Evolutionary conservation across 2,329 filamentous ascomycete genomes (phyloP), one percentile per base, ranked within the genome.

Genomic region (Xylariomycetidae sp.): DNA sequence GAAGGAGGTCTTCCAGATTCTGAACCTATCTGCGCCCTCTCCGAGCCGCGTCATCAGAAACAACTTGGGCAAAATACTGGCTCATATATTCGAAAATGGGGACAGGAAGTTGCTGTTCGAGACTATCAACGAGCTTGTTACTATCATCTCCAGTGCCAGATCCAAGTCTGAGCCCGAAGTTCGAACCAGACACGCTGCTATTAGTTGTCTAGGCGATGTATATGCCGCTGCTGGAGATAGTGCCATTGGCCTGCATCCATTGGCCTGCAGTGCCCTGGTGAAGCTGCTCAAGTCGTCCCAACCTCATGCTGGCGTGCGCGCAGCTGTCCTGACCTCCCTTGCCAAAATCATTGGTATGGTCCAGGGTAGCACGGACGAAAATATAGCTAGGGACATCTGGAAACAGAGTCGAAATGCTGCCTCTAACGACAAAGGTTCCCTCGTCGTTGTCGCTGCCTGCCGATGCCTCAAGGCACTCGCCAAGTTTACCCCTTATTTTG

Each of bases 221-320:
- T 97, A 89, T 61, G 85, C 83, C 38, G 79, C 85, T n/a, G 90
- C 90, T 3, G 92, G 92, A 34, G 92, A 97, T 59, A 96, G 90
- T 59, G 88, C 86, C 30, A 86, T 94, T 58, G 82, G 83, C 43
- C 67, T 95, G 39, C 87, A 92, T 41, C 80, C 82, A 36, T 63
- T 94, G 40, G 78, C 82, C 12, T 86, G 81, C 48, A 73, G 78
- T 9, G 76, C 80, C 5, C 63, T 94, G 32, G 51, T 94, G 36
- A 94, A 89, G 60, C 67, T 89, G 1, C 63, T 94, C 42, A 97
- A 96, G 61, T 67, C 77, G 9, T 80, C 88, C 1, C 80, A 82
- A 37, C 85, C 70, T 49, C 82, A 96, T 67, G 82, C 88, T 0
- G 92, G 89, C 1, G 66, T 95, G 35, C 80, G 89, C 39, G 86